These are phyloP conservation scores for Cymodocea nodosa DNA, from an alignment of 116 monocot species.

Conservation along the genomic window DNA sequence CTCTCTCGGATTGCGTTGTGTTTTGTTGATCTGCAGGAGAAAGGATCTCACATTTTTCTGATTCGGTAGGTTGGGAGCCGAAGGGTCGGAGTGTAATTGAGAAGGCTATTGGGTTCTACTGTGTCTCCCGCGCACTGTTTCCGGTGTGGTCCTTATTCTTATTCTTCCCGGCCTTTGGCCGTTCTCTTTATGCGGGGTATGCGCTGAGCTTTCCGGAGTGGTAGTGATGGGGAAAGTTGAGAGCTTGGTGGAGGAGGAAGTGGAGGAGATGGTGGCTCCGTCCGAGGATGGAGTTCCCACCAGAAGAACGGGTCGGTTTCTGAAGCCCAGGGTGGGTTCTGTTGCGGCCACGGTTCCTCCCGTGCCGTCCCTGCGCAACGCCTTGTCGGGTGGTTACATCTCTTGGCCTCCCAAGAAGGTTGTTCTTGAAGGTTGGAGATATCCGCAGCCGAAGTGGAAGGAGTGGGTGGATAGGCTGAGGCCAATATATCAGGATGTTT, in stretches of 20 bases:
- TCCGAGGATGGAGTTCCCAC: constrained; percentile 1
- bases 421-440: constrained; percentile 12
- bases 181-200: neutral
- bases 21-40: neutral
- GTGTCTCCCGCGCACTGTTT: no score
- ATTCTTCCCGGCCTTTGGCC: no score
- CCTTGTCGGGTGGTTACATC: neutral
- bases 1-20: neutral
- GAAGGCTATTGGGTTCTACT: no score
- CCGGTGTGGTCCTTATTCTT: no score
- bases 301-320: constrained; percentile 10
- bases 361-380: constrained; percentile 1
- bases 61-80: no score
- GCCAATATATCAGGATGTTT: constrained; percentile 13
- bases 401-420: constrained; percentile 10
- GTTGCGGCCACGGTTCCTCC: neutral
- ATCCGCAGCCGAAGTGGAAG: constrained; percentile 19
- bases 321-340: constrained; percentile 8
- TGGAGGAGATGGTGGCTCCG: constrained; percentile 10
- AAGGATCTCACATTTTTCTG: no score
- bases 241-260: constrained; percentile 12
- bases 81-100: no score
- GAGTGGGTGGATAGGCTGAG: constrained; percentile 30
- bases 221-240: neutral
- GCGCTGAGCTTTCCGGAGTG: neutral